phyloP scores from a whole-genome alignment of 1,284 basidiomycete species.

The Pseudozyma flocculosa region DNA sequence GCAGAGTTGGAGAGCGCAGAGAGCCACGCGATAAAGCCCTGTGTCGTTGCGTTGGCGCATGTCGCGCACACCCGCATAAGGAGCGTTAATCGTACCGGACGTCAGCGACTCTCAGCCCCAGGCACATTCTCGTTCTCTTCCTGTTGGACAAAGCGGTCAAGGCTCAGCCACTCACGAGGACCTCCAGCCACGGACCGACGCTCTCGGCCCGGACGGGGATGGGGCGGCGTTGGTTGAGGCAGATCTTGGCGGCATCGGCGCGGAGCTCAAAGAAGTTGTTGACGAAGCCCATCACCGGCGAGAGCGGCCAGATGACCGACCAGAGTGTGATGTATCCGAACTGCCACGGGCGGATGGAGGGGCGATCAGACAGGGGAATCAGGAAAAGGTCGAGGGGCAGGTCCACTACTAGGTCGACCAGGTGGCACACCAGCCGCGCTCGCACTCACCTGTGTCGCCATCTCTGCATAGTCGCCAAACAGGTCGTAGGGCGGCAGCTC shows the following conservation, averaged over 20 bases:
- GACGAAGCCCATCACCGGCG: conserved; percentile 61
- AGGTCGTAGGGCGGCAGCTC: conserved; percentile 72
- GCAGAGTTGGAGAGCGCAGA: conserved; percentile 43
- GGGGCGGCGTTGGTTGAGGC: conserved; percentile 78
- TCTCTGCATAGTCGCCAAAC: conserved; percentile 80
- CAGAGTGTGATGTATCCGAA: conserved; percentile 83
- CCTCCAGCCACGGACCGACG: conserved; percentile 91
- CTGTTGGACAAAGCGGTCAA: too few relatives aligned
- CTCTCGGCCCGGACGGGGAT: conserved; percentile 82
- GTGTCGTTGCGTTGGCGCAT: too few relatives aligned
- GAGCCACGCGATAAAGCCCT: conserved; percentile 42
- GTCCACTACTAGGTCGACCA: too few relatives aligned
- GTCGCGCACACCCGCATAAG: too few relatives aligned
- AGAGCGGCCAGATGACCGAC: conserved; percentile 92
- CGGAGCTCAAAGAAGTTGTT: conserved; percentile 91
- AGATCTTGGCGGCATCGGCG: conserved; percentile 93
- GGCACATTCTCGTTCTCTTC: too few relatives aligned
- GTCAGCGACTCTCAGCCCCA: too few relatives aligned
- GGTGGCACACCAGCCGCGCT: too few relatives aligned
- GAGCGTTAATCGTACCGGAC: too few relatives aligned
- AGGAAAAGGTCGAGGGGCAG: too few relatives aligned
- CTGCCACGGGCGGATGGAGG: conserved; percentile 3
- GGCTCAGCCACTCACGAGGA: conserved; percentile 67
- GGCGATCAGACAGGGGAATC: neutral
- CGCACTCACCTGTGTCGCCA: conserved; percentile 68